Evolutionary conservation across 345 rosid genomes (phyloP).

Genomic region (Viola odorata): DNA sequence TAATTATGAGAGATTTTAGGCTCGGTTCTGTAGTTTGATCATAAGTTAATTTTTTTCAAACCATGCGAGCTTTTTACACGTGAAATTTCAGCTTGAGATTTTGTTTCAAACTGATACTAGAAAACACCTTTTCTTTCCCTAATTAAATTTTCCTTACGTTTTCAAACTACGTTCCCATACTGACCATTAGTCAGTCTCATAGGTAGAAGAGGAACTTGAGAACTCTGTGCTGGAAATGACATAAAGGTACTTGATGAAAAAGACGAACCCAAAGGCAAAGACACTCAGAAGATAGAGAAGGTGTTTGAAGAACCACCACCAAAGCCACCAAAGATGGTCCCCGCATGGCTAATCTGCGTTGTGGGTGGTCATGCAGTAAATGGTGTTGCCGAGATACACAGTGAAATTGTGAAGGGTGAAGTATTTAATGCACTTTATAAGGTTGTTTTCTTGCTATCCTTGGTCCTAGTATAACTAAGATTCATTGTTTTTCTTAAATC

Average conservation of each 20-base stretch:
- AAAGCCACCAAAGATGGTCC: conserved; percentile 34
- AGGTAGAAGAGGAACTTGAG: conserved; percentile 22
- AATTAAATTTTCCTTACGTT: too few species aligned
- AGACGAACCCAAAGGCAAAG: conserved; percentile 21
- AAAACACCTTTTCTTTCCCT: too few species aligned
- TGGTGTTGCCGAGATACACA: conserved; percentile 77
- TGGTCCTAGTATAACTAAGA: neutral
- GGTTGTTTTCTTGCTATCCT: conserved; percentile 20
- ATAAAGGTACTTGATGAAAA: conserved; percentile 2
- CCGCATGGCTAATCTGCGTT: conserved; percentile 52
- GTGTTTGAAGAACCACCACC: conserved; percentile 29
- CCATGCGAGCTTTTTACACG: too few species aligned
- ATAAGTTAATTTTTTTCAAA: too few species aligned
- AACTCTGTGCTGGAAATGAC: conserved; percentile 2
- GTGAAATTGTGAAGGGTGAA: conserved; percentile 64
- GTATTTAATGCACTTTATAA: conserved; percentile 58
- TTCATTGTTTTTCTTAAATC: neutral
- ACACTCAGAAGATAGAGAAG: conserved; percentile 28
- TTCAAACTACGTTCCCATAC: too few species aligned
- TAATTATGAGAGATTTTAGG: too few species aligned
- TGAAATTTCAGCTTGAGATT: too few species aligned
- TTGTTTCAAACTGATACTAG: too few species aligned
- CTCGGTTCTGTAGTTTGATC: too few species aligned
- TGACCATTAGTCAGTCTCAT: too few species aligned
- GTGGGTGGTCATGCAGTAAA: conserved; percentile 66